A percentile compares a stretch with the other conserved stretches of the same genome.
phyloP scores from a whole-genome alignment of 73 alveolate species.

The Stentor coeruleus region DNA sequence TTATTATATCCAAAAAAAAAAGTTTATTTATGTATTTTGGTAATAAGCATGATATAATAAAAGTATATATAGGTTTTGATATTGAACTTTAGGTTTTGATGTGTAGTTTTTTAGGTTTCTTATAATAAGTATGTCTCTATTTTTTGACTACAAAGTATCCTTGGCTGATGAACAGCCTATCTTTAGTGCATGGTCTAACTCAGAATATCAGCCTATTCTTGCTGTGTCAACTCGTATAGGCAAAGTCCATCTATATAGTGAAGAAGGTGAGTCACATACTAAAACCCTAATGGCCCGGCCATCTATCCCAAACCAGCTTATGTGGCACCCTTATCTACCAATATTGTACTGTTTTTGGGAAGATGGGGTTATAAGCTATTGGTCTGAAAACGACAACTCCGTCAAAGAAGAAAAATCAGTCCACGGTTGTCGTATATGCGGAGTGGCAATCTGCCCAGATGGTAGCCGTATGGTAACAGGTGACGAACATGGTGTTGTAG shows the following conservation, averaged over 20 bases:
- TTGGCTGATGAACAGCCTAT: conserved; percentile 42
- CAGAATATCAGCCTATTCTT: conserved; percentile 55
- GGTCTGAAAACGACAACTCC: conserved; percentile 90
- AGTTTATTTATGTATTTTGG: no score
- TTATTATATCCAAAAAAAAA: no score
- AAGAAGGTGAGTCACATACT: conserved; percentile 75
- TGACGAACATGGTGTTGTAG: conserved; percentile 90
- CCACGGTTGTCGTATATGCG: conserved; percentile 85
- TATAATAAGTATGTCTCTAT: conserved; percentile 53
- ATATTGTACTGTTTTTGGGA: conserved; percentile 91
- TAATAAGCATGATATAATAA: no score
- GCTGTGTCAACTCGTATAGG: conserved; percentile 59
- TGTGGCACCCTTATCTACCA: conserved; percentile 95
- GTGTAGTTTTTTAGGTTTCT: not conserved
- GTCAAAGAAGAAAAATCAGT: conserved; percentile 89
- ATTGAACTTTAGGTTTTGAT: not conserved
- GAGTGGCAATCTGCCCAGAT: conserved; percentile 73
- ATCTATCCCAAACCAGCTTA: conserved; percentile 61
- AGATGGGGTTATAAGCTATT: conserved; percentile 79
- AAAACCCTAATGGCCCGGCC: conserved; percentile 80
- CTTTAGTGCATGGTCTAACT: conserved; percentile 55
- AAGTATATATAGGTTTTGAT: no score
- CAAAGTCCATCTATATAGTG: conserved; percentile 67
- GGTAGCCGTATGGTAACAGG: conserved; percentile 98
- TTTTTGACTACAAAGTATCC: conserved; percentile 50